Base-by-base conservation (phyloP, 106 monocot genomes). In the Dendrobium huoshanense region DNA sequence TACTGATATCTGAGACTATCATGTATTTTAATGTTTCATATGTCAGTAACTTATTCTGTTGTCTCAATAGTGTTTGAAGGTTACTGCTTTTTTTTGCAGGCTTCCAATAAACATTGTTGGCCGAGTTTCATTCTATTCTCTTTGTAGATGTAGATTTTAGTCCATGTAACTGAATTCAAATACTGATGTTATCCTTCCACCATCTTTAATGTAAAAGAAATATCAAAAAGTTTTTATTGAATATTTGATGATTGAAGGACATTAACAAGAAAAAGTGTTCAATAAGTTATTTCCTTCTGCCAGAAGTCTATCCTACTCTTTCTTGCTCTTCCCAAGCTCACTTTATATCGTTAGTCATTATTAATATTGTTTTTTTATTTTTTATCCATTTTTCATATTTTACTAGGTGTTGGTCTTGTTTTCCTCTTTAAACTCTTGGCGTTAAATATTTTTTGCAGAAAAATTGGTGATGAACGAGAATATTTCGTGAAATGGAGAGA, bases 401-500 rank as follows among this genome's bases (percentile, higher is more conserved):
- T 74, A n/a, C 20, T 5, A 18, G 25, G 1, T 27, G 6, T 13
- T 76, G 27, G 49, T 11, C 27, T 49, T 8, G 76, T 9, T 48
- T 74, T 4, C 44, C 44, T 74, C 49, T 76, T 25, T 25, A 49
- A 9, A 7, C 49, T 44, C 0, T 76, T 25, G 41, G 27, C 11
- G n/a, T 20, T 27, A 0, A 51, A 13, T 72, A 65, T 77, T 77
- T 78, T 48, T 77, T 80, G 41, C 86, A 99, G 99, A 84, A 99
- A 89, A 86, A 79, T 33, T 78, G 82, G 79, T 41, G 93, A 92
- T 80, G 86, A 83, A 80, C 86, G 86, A 24, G 88, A 93, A 51
- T 99, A 95, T 87, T 86, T 88, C 55, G 91, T 99, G 20, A 99
- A 99, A 88, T 99, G 99, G 99, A 99, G 93, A 79, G 99, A 99